Percentiles rank a stretch among this genome's conserved stretches.
Evolutionary conservation across 2,329 filamentous ascomycete species (phyloP).

Genomic region (Cercospora citrullina): DNA sequence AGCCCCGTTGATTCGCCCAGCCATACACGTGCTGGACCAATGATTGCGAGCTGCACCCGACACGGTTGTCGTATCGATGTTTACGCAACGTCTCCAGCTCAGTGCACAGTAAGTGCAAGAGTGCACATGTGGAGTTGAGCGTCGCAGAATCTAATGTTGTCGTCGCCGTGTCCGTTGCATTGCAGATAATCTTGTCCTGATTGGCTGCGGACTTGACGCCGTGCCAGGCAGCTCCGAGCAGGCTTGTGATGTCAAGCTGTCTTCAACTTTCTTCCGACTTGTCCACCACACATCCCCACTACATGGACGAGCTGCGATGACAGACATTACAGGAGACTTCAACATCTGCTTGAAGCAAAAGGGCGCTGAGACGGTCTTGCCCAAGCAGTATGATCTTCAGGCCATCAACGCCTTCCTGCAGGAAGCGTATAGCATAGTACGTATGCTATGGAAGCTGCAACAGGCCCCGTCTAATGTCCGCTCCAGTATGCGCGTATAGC

Average conservation of each 20-base stretch:
- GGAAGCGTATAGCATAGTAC: slow-evolving; percentile 89
- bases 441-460: slow-evolving; percentile 35
- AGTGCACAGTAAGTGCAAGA: too few species aligned
- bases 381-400: slow-evolving; percentile 43
- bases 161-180: too few species aligned
- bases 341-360: slow-evolving; percentile 65
- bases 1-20: too few species aligned
- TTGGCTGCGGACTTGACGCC: neutral
- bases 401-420: slow-evolving; percentile 81
- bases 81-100: too few species aligned
- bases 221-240: neutral
- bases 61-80: too few species aligned
- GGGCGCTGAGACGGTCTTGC: slow-evolving; percentile 53
- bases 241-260: slow-evolving; percentile 15
- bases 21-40: too few species aligned
- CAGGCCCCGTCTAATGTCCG: slow-evolving; percentile 31
- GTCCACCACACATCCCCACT: neutral
- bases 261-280: slow-evolving; percentile 7
- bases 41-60: too few species aligned
- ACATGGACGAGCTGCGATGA: slow-evolving; percentile 32
- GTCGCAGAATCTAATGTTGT: too few species aligned
- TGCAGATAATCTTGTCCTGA: too few species aligned
- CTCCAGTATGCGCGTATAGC: slow-evolving; percentile 78
- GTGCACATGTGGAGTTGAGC: too few species aligned
- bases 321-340: slow-evolving; percentile 67